Evolutionary conservation across 2,329 filamentous ascomycete species (phyloP), one percentile per base, ranked within the genome.

Genomic region (Geoglossum cookeanum): DNA sequence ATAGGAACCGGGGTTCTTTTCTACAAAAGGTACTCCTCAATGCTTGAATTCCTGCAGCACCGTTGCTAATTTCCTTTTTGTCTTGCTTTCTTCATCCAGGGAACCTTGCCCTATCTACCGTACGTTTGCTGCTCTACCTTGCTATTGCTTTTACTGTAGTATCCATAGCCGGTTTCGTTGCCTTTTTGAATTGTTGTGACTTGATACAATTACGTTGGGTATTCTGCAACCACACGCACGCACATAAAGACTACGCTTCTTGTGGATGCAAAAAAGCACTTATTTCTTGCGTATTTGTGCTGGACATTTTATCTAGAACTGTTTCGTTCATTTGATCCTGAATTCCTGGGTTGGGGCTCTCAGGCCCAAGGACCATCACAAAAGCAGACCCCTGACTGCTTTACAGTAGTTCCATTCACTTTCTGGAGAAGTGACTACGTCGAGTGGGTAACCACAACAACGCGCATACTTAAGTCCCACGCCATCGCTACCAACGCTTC

Each of bases 71-170:
- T 11, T n/a, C 9, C 15, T 44, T 44, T 11, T n/a, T 4, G 4
- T 44, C 11, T 44, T 11, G 39, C 9, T 44, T 44, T 45, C 39
- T 22, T 17, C 42, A 22, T 45, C 9, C 9, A 45, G 42, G 42
- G 42, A 45, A 22, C 42, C 2, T 22, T 9, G 17, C 5, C 42
- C 5, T 45, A 4, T 22, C n/a, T 4, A 22, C 42, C 22, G 42
- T 45, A 45, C 13, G 42, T 45, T 17, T 53, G 22, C 32, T 53
- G 11, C 22, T 33, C 48, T 51, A 32, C 5, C 7, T 6, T n/a
- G 30, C 13, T 53, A 6, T 22, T 32, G n/a, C 22, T 22, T 37
- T 53, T 37, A n/a, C 49, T 58, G 58, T 56, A 53, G 57, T 17
- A 9, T 4, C 22, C 42, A 17, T 22, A 9, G 5, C 22, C 22